Evolutionary conservation across 352 stramenopile species (phyloP).

Genomic region (Phytophthora litchii): DNA sequence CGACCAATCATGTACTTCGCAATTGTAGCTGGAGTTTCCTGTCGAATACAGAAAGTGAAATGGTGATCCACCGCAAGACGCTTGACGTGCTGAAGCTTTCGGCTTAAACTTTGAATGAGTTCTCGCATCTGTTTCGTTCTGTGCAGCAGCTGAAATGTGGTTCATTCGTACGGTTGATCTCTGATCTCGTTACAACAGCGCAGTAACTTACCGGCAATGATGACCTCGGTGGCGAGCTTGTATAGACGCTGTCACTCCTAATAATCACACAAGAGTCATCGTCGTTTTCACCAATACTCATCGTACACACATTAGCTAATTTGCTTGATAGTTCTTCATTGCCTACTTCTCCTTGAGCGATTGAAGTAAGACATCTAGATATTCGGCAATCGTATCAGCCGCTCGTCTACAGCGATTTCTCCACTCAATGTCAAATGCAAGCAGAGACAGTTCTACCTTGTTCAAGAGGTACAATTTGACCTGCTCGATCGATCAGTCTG

Average conservation of each 20-base stretch:
- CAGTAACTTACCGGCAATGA: slow-evolving; percentile 10
- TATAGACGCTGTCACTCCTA: slow-evolving; percentile 14
- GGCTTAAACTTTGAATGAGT: slow-evolving; percentile 43
- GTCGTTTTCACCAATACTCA: slow-evolving; percentile 30
- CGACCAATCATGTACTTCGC: slow-evolving; percentile 82
- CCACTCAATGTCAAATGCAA: slow-evolving; percentile 1
- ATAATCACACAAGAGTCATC: slow-evolving; percentile 29
- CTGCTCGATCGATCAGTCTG: slow-evolving; percentile 10
- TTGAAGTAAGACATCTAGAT: slow-evolving; percentile 10
- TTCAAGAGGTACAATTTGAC: slow-evolving; percentile 6
- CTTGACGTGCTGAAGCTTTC: slow-evolving; percentile 48
- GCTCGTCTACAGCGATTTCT: not conserved
- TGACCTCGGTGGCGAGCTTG: slow-evolving; percentile 17
- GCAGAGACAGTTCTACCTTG: not conserved
- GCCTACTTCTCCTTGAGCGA: slow-evolving; percentile 10
- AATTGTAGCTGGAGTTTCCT: slow-evolving; percentile 68
- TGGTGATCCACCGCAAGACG: slow-evolving; percentile 50
- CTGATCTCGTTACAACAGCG: slow-evolving; percentile 43
- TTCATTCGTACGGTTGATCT: slow-evolving; percentile 62
- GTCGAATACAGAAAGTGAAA: slow-evolving; percentile 60
- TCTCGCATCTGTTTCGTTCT: slow-evolving; percentile 15
- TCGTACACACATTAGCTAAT: slow-evolving; percentile 17
- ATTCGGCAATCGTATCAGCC: slow-evolving; percentile 21
- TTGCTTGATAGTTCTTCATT: slow-evolving; percentile 12
- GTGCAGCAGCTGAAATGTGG: slow-evolving; percentile 68